Base-by-base conservation (phyloP, 352 stramenopile genomes). In the Globisporangium middletonii region DNA sequence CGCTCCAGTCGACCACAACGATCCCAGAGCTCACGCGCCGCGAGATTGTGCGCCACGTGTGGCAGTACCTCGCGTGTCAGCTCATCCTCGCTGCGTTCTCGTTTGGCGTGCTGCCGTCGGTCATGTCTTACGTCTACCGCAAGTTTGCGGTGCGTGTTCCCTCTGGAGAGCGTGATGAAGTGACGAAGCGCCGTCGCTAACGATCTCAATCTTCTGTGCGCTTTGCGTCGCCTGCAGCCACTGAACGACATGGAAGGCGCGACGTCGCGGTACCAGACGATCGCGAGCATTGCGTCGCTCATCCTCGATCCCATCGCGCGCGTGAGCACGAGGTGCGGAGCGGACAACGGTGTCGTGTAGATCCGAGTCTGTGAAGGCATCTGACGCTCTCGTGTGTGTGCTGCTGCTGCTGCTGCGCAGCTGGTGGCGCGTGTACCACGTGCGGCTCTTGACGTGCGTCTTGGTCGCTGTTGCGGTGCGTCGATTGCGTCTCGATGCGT, bases 41-140 rank as follows among this genome's bases (percentile, higher is more conserved):
- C 1, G 63, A 55, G 23, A 60, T 73, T 8, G 68, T 88, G 27
- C n/a, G 50, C 26, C 65, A 73, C 19, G 63, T 84, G 33, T 86
- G 75, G 79, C 67, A 73, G 6, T 67, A 72, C 23, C 53, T 90
- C 8, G 50, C 64, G 2, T 90, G 77, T 43, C 77, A 88, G 42
- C 72, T 76, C 26, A 23, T 81, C 1, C 60, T 90, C 30, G 76
- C 77, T 0, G 75, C 75, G 2, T 83, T 90, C 51, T 80, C 71
- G 6, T 90, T 86, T 55, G 79, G 77, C 13, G 73, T 83, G 41
- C 60, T 90, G 12, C 77, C 79, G 8, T 88, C 77, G 9, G 67
- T 84, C n/a, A 84, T 88, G 77, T 72, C 79, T 1, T 90, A 82
- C 53, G 73, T 87, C 26, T 87, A 86, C 68, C 79, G 75, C 52